Percentiles rank a stretch among this genome's conserved stretches.
Conservation (phyloP, 2,329 filamentous ascomycete genomes). For the Cordyceps pruinosa region DNA sequence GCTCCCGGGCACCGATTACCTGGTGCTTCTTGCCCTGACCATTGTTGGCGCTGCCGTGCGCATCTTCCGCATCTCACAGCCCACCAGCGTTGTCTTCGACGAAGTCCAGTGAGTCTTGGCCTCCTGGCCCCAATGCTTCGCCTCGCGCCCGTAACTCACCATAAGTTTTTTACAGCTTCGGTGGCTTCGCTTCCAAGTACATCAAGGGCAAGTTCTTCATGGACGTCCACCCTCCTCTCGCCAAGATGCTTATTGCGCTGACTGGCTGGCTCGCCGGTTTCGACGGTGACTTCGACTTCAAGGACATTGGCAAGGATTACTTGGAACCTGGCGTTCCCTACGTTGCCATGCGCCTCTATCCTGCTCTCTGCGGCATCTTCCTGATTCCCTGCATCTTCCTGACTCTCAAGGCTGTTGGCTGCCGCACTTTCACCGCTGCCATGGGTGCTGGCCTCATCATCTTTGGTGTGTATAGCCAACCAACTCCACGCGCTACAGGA, state of each 20-base stretch:
- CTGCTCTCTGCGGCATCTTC: slow-evolving; percentile 80
- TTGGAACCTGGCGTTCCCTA: slow-evolving; percentile 91
- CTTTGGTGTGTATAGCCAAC: slow-evolving; percentile 61
- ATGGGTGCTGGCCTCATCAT: slow-evolving; percentile 82
- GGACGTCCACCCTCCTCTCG: slow-evolving; percentile 97
- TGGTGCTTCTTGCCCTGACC: slow-evolving; percentile 65
- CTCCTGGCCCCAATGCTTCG: neutral
- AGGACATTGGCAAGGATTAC: slow-evolving; percentile 99
- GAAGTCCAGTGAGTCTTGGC: slow-evolving; percentile 80
- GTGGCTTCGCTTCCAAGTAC: slow-evolving; percentile 96
- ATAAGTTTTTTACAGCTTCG: slow-evolving; percentile 59
- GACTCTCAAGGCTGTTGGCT: slow-evolving; percentile 84
- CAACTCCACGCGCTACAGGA: neutral
- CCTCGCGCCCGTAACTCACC: neutral
- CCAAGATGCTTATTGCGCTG: slow-evolving; percentile 92
- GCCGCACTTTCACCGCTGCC: slow-evolving; percentile 75
- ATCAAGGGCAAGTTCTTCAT: slow-evolving; percentile 99
- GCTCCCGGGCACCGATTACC: slow-evolving; percentile 77
- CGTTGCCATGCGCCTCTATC: slow-evolving; percentile 92
- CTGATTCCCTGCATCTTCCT: slow-evolving; percentile 91
- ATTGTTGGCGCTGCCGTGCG: slow-evolving; percentile 72
- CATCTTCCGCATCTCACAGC: slow-evolving; percentile 92
- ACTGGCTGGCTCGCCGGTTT: slow-evolving; percentile 94
- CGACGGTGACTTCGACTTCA: slow-evolving; percentile 94
- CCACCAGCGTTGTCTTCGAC: slow-evolving; percentile 94